These are phyloP conservation scores for Trebouxiophyceae sp. DNA, from an alignment of 163 green algal species.

Conservation along the genomic window DNA sequence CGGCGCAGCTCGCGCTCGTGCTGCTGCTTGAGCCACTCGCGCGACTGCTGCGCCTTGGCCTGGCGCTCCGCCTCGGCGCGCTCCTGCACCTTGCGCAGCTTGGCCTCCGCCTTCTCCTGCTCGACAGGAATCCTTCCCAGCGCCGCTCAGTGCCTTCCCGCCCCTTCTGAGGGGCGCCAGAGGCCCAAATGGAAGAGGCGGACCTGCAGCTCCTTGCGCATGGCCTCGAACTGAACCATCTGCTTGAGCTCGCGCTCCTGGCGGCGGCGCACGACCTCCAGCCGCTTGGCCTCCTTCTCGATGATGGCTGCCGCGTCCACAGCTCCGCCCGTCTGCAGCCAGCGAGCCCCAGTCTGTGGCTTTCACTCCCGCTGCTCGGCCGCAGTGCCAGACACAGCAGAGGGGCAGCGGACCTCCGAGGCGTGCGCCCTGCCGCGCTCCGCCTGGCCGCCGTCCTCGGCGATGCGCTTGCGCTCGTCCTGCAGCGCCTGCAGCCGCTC, in stretches of 20 bases:
- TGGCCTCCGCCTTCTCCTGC: conserved; percentile 61
- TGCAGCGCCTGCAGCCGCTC: conserved; percentile 50
- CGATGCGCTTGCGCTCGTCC: conserved; percentile 50
- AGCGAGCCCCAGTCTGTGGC: too few relatives aligned
- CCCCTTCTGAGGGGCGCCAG: neutral
- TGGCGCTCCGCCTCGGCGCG: conserved; percentile 45
- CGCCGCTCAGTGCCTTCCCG: neutral
- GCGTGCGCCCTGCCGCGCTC: too few relatives aligned
- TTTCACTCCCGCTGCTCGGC: too few relatives aligned
- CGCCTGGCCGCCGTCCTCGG: conserved; percentile 34
- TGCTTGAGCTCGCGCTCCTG: conserved; percentile 69
- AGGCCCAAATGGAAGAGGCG: neutral
- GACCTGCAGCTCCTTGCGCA: conserved; percentile 57
- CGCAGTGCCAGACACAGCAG: too few relatives aligned
- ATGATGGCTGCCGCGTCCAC: conserved; percentile 38
- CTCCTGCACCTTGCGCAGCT: conserved; percentile 55
- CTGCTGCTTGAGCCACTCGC: conserved; percentile 34
- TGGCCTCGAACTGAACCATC: conserved; percentile 53
- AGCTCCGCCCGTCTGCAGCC: too few relatives aligned
- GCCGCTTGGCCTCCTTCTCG: conserved; percentile 57
- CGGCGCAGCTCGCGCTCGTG: conserved; percentile 54
- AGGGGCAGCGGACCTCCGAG: too few relatives aligned
- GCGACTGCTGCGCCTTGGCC: neutral
- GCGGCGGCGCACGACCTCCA: conserved; percentile 66
- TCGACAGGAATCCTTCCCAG: too few relatives aligned